Base-by-base conservation (phyloP, 106 monocot genomes). In the Allium cepa region DNA sequence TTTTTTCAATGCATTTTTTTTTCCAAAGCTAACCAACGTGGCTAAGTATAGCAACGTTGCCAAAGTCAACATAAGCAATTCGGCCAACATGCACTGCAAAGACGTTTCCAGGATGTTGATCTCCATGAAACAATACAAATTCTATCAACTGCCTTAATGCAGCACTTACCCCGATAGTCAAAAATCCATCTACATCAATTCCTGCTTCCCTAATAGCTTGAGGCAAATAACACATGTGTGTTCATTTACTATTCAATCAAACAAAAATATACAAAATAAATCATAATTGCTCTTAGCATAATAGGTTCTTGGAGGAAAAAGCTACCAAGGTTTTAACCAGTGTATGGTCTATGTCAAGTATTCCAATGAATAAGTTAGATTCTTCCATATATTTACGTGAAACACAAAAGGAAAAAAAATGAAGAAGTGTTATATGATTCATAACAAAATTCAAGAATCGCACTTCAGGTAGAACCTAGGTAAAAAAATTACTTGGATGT, bases 41-140 rank as follows among this genome's bases (percentile, higher is more conserved):
- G 70, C 97, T 99, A 70, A 99, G 92, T 53, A 90, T 92, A 62
- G 97, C 89, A 7, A 99, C 97, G 77, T 99, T 99, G 46, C 97
- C 97, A 76, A 99, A 99, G 66, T 99, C 97, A 50, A 99, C 97
- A 79, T 99, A 99, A 64, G 97, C 97, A 76, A 99, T 99, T 45
- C 97, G 97, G 50, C 97, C 97, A 81, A 92, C 97, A 59, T 77
- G 84, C 97, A 99, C 87, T 18, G 97, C 97, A 81, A 99, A 99
- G 64, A 99, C 90, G 71, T 99, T 99, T 84, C 97, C 97, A 58
- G 97, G 97, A 84, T 99, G 97, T 9, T 92, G 97, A 72, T 99
- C 97, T 61, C 97, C 97, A 81, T 99, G 97, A 75, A 99, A 99
- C 46, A 99, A 79, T 16, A 92, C 97, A 85, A 99, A 99, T 79